Base-by-base conservation (phyloP, 2,329 filamentous ascomycete genomes). In the Waltergamsia citrina region DNA sequence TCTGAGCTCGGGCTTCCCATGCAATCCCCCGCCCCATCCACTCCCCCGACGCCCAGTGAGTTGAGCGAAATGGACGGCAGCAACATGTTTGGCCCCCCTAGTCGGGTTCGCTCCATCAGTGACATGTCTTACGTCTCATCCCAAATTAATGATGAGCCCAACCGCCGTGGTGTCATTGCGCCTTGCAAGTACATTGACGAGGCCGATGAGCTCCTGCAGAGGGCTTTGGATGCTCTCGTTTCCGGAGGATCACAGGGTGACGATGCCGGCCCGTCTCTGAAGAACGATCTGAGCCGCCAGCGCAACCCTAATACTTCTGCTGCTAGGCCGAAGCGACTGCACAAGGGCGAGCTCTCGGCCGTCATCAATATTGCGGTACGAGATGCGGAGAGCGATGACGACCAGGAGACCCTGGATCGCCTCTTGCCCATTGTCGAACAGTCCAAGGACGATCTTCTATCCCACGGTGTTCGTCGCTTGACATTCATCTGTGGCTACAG, bases 401-500 rank as follows among this genome's bases (percentile, higher is more conserved):
- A 98, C 53, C 72, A 75, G 36, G 85, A 94, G 57, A 81, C 86
- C 34, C 68, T 94, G 28, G 60, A 69, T 18, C 82, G 86, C 47
- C 84, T 96, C 49, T 63, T 73, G 23, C 69, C 76, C 20, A 74
- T 96, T 36, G 74, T 98, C 18, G 74, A 81, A 22, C 78, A 85
- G 27, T 80, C 81, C 71, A 90, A 85, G 68, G 75, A 84, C 2
- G 92, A 98, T 49, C 72, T 98, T 17, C 63, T 88, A 18, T 67
- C 79, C 35, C 85, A 83, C 47, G 78, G 81, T 33, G 81, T 98
- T 32, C 87, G 92, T 43, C 85, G 92, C 46, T 65, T 98, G 37
- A 95, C 88, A 32, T 95, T 98, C 66, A 92, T 96, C 57, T 95
- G 88, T 53, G 92, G 92, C 36, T 86, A 85, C 67, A 86, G 81